Evolutionary conservation across 257 asterid species (phyloP), one percentile per base, ranked within the genome.

Genomic region (Galeopsis tetrahit): DNA sequence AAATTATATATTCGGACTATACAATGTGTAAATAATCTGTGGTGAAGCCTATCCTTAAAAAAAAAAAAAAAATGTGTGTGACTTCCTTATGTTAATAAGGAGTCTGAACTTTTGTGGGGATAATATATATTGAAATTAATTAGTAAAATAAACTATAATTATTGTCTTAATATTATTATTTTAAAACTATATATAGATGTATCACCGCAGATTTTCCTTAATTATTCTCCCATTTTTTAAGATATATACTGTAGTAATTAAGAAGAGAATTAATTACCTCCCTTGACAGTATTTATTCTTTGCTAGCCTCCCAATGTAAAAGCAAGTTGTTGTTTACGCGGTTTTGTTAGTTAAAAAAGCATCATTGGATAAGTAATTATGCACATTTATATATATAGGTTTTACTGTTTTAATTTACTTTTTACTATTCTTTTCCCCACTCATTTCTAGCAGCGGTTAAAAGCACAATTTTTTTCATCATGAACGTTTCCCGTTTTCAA

Each of bases 341-440:
- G 81, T 84, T 83, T 81, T 83, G 81, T 78, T 81, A 70, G 82
- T 85, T 82, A 78, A 69, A 69, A 68, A 83, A 76, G 75, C 60
- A 32, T 46, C 61, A 77, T 28, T 52, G 28, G 63, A 72, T 40
- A 38, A 59, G 56, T 61, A 34, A 61, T 61, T 48, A 14, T 33
- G 14, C 61, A 35, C 28, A 31, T 36, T 10, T 74, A 33, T 14
- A 21, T 14, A 65, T n/a, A 49, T 43, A 15, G 56, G 68, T 6
- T 68, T 34, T 71, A 36, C n/a, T 9, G 8, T 48, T 66, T 14
- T n/a, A n/a, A n/a, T n/a, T 58, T 21, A 0, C 31, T 59, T 75
- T 75, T 59, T n/a, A 10, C 74, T 75, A 35, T 75, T 75, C 21
- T 44, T 58, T 68, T 56, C 7, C 4, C 69, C 58, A 49, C 44